Percentiles rank a stretch among this genome's conserved stretches.
phyloP scores from a whole-genome alignment of 192 early-diverging fungal genomes.

The Fimicolochytrium jonesii region DNA sequence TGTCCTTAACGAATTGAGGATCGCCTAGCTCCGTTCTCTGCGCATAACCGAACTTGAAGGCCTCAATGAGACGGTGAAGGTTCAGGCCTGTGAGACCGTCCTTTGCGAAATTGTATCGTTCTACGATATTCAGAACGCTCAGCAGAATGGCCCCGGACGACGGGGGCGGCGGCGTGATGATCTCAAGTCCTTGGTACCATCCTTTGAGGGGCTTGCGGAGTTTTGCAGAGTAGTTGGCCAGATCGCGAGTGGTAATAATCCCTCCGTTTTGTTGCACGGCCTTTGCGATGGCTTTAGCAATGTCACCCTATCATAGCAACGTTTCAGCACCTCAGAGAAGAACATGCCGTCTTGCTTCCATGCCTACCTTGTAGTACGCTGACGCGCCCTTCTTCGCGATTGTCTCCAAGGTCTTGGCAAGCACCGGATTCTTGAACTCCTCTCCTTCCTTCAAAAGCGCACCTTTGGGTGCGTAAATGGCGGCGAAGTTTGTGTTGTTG shows the following conservation, averaged over 20 bases:
- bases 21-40: too few species aligned
- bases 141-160: conserved; percentile 74
- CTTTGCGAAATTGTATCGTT: conserved; percentile 63
- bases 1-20: background rate
- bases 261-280: conserved; percentile 54
- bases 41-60: too few species aligned
- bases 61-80: too few species aligned
- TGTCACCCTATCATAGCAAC: conserved; percentile 66
- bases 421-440: conserved; percentile 15
- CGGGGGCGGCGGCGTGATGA: conserved; percentile 63
- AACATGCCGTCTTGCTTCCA: conserved; percentile 59
- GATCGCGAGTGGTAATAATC: conserved; percentile 60
- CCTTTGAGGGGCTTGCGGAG: too few species aligned
- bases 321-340: conserved; percentile 59
- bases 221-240: too few species aligned
- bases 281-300: conserved; percentile 55
- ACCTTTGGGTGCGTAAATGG: conserved; percentile 65
- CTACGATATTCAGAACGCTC: conserved; percentile 75
- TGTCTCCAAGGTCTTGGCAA: conserved; percentile 23
- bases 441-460: conserved; percentile 61
- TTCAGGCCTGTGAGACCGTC: too few species aligned
- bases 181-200: too few species aligned
- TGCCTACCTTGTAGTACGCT: conserved; percentile 38
- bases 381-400: conserved; percentile 29
- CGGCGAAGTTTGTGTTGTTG: conserved; percentile 33